A percentile compares a stretch with the other conserved stretches of the same genome.
phyloP scores from a whole-genome alignment of 1,284 basidiomycete genomes.

The Ganoderma lucidum region DNA sequence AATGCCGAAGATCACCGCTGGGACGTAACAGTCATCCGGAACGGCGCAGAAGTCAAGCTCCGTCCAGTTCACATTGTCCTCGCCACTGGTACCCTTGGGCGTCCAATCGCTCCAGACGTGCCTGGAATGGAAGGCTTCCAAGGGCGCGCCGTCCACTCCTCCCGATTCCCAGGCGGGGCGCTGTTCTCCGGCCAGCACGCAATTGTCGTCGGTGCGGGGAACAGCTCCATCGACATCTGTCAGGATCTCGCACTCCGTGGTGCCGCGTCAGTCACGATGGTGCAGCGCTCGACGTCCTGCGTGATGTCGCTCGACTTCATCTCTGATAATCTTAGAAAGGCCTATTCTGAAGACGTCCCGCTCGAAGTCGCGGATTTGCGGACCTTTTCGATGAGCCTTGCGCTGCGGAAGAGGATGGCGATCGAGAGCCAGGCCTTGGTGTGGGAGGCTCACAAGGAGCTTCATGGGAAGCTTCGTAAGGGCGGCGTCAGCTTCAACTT shows the following conservation, averaged over 20 bases:
- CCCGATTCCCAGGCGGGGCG: conserved; percentile 46
- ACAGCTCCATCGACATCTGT: conserved; percentile 54
- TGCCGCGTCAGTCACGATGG: conserved; percentile 42
- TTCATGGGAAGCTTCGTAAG: conserved; percentile 62
- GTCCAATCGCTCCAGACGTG: conserved; percentile 53
- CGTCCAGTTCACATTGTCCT: conserved; percentile 66
- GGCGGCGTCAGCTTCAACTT: conserved; percentile 65
- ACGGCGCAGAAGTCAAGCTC: conserved; percentile 52
- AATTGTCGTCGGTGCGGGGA: conserved; percentile 60
- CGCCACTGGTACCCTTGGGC: conserved; percentile 61
- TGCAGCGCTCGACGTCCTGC: conserved; percentile 42
- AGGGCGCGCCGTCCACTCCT: conserved; percentile 54
- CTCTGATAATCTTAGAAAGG: conserved; percentile 27
- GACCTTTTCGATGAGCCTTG: conserved; percentile 49
- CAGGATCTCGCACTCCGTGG: conserved; percentile 53
- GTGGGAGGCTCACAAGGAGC: conserved; percentile 47
- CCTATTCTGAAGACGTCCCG: conserved; percentile 52
- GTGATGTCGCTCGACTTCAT: conserved; percentile 41
- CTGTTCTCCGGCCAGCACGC: conserved; percentile 54
- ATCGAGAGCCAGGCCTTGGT: conserved; percentile 31
- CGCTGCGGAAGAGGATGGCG: conserved; percentile 44
- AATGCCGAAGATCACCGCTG: conserved; percentile 53
- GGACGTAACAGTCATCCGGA: conserved; percentile 55
- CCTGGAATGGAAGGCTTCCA: conserved; percentile 48
- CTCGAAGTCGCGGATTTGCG: conserved; percentile 56